Evolutionary conservation across 139 green algal species (phyloP).

Genomic region (Nannochloris sp.): DNA sequence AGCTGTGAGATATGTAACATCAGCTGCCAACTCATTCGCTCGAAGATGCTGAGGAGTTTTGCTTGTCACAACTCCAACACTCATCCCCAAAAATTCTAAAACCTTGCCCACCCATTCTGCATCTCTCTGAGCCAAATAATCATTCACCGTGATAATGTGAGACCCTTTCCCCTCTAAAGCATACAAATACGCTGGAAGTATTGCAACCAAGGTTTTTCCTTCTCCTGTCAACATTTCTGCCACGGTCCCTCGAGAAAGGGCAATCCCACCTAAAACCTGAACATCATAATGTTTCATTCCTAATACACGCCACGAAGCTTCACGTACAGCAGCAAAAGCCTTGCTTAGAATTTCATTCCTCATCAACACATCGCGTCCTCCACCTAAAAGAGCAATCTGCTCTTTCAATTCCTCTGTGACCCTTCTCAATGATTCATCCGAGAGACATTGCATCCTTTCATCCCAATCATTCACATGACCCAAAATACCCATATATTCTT

Average conservation of each 20-base stretch:
- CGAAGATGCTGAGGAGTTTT: slow-evolving; percentile 9
- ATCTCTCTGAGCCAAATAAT: slow-evolving; percentile 82
- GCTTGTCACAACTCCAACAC: slow-evolving; percentile 44
- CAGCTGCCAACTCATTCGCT: slow-evolving; percentile 39
- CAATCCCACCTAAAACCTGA: slow-evolving; percentile 83
- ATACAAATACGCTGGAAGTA: slow-evolving; percentile 56
- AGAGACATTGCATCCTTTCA: too few species aligned
- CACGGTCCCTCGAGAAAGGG: slow-evolving; percentile 73
- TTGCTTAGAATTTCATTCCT: neutral
- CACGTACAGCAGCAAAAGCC: slow-evolving; percentile 83
- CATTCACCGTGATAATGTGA: slow-evolving; percentile 89
- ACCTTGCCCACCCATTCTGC: slow-evolving; percentile 78
- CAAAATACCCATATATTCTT: too few species aligned
- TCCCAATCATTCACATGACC: too few species aligned
- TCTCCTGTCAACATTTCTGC: slow-evolving; percentile 96
- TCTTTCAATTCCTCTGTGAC: too few species aligned
- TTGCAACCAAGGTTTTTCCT: slow-evolving; percentile 94
- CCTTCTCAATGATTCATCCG: too few species aligned
- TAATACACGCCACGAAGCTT: slow-evolving; percentile 72
- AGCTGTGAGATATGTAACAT: slow-evolving; percentile 82
- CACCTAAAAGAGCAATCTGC: too few species aligned
- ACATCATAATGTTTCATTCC: slow-evolving; percentile 90
- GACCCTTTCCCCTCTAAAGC: slow-evolving; percentile 51
- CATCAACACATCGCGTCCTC: too few species aligned
- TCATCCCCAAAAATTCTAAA: slow-evolving; percentile 73